These are phyloP conservation scores for Hypoxylon trugodes DNA, from an alignment of 495 filamentous ascomycete species.

Conservation along the genomic window DNA sequence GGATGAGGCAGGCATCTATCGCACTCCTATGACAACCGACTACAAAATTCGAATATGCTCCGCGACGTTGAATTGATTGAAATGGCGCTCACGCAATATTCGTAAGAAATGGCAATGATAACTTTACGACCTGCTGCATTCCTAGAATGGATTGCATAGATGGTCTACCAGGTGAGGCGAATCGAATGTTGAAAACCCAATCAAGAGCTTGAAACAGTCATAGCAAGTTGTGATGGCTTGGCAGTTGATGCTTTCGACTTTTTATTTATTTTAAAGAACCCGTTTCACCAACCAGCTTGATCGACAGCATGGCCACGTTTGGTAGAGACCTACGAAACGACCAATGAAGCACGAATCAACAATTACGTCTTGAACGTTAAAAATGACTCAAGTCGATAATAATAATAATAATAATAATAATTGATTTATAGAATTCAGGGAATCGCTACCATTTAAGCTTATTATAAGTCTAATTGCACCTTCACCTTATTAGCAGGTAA, in stretches of 20 bases:
- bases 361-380: not conserved
- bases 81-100: not conserved
- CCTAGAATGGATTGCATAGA: not conserved
- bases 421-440: no score
- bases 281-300: conserved; percentile 27
- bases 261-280: conserved; percentile 1
- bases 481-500: no score
- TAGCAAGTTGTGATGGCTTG: conserved; percentile 11
- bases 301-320: conserved; percentile 30
- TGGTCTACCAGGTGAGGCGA: not conserved
- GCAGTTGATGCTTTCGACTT: conserved; percentile 10
- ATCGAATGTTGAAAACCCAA: not conserved
- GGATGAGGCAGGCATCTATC: no score
- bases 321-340: conserved; percentile 14
- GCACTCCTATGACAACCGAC: not conserved
- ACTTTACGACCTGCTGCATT: not conserved
- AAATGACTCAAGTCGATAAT: not conserved
- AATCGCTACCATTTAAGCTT: conserved; percentile 1
- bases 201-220: conserved; percentile 5
- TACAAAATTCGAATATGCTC: no score
- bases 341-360: not conserved
- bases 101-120: not conserved
- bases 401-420: no score
- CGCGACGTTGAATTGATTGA: not conserved
- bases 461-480: conserved; percentile 7